These are phyloP conservation scores for Camelina laxa DNA, from an alignment of 345 rosid species.

Conservation along the genomic window DNA sequence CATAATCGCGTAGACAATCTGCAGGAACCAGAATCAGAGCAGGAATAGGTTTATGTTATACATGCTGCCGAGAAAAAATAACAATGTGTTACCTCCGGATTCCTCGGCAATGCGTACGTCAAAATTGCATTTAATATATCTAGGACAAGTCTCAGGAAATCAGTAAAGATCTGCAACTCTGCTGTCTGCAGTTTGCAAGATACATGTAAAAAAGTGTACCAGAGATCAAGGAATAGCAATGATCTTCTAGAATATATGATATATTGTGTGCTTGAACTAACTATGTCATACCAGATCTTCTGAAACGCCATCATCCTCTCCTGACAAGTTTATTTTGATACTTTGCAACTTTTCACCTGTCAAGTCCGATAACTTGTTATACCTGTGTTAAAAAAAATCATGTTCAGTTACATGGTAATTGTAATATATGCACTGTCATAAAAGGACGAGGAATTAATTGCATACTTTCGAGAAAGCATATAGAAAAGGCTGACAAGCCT, in stretches of 20 bases:
- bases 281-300: conserved; percentile 71
- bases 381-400: conserved; percentile 54
- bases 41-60: neutral
- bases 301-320: conserved; percentile 53
- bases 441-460: neutral
- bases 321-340: conserved; percentile 54
- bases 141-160: conserved; percentile 94
- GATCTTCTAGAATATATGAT: conserved; percentile 6
- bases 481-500: conserved; percentile 95
- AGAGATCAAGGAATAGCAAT: conserved; percentile 19
- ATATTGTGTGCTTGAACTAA: conserved; percentile 25
- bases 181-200: conserved; percentile 63
- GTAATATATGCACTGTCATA: neutral
- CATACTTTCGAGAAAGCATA: conserved; percentile 97
- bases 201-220: conserved; percentile 3
- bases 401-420: conserved; percentile 24
- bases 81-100: conserved; percentile 77
- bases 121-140: conserved; percentile 94
- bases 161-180: conserved; percentile 93
- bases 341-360: conserved; percentile 60
- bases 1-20: conserved; percentile 95
- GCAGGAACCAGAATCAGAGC: conserved; percentile 36
- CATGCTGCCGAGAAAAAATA: conserved; percentile 10
- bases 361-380: conserved; percentile 81
- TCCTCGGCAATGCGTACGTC: conserved; percentile 89